Evolutionary conservation across 225 moss, liverwort and hornwort genomes (phyloP), one percentile per base, ranked within the genome.

Genomic region (Straminergon stramineum): DNA sequence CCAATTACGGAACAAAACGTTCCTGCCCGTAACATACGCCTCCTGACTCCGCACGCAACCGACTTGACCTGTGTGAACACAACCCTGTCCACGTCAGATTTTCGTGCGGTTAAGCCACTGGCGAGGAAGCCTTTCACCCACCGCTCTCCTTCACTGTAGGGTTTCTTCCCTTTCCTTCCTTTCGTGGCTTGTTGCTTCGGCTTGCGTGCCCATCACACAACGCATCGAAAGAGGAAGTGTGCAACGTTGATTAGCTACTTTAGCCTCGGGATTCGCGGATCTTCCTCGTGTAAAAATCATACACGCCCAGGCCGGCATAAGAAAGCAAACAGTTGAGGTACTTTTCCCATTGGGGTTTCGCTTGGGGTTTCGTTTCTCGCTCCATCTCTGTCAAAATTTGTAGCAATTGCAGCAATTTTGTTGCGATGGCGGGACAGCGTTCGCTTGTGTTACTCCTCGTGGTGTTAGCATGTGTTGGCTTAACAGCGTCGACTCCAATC

Each of bases 361-460:
- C 66, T 66, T 45, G 88, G 73, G 82, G 37, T 61, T 88, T 48
- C 37, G 18, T 78, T 39, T n/a, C 7, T 1, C 15, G 24, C 55
- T 39, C 17, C 22, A 4, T 10, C 14, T 13, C 18, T n/a, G 51
- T 52, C 14, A 13, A 48, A 62, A 66, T 35, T 65, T 48, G 65
- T 26, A 45, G 83, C 51, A 35, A 11, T 61, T 73, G 87, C 16
- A 53, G 56, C 8, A 37, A 22, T 80, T 86, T 55, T 3, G 62
- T 5, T n/a, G 87, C 89, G 60, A 93, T 93, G 93, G 92, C 85
- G 87, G 79, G 73, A 28, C 89, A 85, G 27, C 81, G 52, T 53
- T 53, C 82, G 66, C 34, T 76, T 13, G 17, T 60, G 81, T 14
- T 90, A 63, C 75, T n/a, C 61, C 21, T 93, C 2, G 37, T 74